phyloP scores from a whole-genome alignment of 345 rosid genomes.

The Euclidium syriacum region DNA sequence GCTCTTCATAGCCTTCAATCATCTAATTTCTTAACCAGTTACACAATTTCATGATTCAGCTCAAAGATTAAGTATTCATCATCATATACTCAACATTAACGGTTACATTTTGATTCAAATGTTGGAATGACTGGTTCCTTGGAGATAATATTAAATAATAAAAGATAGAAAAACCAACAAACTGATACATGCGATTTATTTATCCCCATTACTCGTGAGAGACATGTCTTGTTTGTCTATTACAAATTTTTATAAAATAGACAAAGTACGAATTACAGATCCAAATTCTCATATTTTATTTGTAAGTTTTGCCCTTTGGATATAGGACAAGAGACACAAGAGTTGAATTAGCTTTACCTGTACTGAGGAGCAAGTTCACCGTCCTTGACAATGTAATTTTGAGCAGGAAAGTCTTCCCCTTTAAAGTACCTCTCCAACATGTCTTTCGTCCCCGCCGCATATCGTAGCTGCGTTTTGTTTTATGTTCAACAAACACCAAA shows the following conservation, averaged over 20 bases:
- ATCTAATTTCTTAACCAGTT: not conserved
- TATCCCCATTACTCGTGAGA: too few relatives aligned
- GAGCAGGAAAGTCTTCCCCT: conserved; percentile 78
- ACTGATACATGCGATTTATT: too few relatives aligned
- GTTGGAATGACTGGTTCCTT: too few relatives aligned
- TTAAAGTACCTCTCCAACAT: conserved; percentile 88
- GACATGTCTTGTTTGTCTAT: not conserved
- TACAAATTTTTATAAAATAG: not conserved
- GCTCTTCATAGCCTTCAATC: not conserved
- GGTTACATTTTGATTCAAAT: too few relatives aligned
- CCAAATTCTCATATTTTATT: too few relatives aligned
- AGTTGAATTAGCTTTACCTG: conserved; percentile 31
- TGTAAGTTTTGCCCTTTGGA: not conserved
- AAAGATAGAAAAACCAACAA: too few relatives aligned
- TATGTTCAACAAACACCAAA: not conserved
- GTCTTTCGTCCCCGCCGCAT: conserved; percentile 87
- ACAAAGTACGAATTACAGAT: not conserved
- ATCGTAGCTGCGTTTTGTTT: conserved; percentile 62
- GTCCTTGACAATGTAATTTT: conserved; percentile 80
- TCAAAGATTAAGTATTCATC: not conserved
- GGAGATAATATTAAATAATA: too few relatives aligned
- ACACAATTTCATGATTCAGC: too few relatives aligned
- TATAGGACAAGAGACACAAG: not conserved
- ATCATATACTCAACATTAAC: not conserved
- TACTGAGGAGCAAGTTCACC: conserved; percentile 85